Evolutionary conservation across 768 basidiomycete genomes (phyloP).

Genomic region (Mycena venus): DNA sequence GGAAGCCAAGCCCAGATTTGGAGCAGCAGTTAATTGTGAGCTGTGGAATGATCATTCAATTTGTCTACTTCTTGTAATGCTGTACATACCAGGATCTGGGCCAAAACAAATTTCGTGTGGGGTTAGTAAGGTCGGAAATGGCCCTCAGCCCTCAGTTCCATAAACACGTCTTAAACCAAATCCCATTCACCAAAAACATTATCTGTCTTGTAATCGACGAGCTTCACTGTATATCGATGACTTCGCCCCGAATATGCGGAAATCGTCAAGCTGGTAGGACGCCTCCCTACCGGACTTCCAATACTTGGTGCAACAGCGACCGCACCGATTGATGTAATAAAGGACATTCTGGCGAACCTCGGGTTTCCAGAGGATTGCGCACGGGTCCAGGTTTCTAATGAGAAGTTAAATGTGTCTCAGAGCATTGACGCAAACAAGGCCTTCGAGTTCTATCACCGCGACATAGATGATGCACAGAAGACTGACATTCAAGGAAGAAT

Average conservation of each 20-base stretch:
- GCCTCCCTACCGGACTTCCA: constrained; percentile 20
- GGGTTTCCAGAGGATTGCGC: too few species aligned
- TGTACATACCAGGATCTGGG: too few species aligned
- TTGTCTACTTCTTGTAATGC: too few species aligned
- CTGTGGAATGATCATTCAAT: too few species aligned
- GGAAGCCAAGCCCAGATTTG: too few species aligned
- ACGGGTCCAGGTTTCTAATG: constrained; percentile 19
- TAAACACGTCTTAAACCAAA: not conserved
- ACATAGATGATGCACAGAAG: constrained; percentile 12
- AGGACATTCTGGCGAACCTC: constrained; percentile 12
- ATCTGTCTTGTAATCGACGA: too few species aligned
- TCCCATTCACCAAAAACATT: constrained; percentile 11
- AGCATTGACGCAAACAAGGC: not conserved
- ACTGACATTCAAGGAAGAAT: not conserved
- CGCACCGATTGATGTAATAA: constrained; percentile 10
- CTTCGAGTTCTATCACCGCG: not conserved
- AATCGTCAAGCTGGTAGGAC: constrained; percentile 2
- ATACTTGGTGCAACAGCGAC: constrained; percentile 29
- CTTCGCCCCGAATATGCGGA: constrained; percentile 26
- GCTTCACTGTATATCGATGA: constrained; percentile 34
- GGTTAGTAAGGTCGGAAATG: too few species aligned
- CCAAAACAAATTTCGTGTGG: too few species aligned
- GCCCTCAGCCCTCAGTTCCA: too few species aligned
- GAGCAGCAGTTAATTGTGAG: too few species aligned
- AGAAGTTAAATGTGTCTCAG: constrained; percentile 15